These are phyloP conservation scores for Acidomyces sp. DNA, from an alignment of 495 filamentous ascomycete genomes.

Conservation along the genomic window DNA sequence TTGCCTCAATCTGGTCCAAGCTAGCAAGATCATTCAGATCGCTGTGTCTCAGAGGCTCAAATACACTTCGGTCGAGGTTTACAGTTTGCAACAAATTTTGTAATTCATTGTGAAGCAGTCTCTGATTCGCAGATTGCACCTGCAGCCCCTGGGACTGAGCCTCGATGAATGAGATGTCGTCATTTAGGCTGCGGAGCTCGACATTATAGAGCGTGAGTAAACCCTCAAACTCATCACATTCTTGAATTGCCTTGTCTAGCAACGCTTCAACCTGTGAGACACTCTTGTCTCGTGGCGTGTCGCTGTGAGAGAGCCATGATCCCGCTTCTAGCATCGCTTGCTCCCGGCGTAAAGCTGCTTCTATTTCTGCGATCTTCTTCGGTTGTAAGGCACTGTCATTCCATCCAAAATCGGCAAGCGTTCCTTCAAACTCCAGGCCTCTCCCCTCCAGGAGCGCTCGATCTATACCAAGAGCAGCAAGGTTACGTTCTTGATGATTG, in stretches of 20 bases:
- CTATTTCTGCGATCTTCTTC: constrained; percentile 67
- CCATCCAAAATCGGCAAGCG: constrained; percentile 84
- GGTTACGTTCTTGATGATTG: constrained; percentile 65
- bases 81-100: constrained; percentile 70
- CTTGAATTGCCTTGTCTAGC: constrained; percentile 75
- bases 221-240: constrained; percentile 92
- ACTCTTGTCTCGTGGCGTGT: constrained; percentile 81
- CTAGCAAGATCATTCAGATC: constrained; percentile 59
- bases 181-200: constrained; percentile 81
- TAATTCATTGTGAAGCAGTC: constrained; percentile 78
- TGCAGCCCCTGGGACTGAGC: constrained; percentile 92
- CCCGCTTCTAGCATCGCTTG: constrained; percentile 81
- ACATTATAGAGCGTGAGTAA: constrained; percentile 86
- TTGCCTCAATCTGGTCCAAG: constrained; percentile 59
- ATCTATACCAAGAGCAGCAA: constrained; percentile 63
- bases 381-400: constrained; percentile 56
- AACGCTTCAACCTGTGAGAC: constrained; percentile 68
- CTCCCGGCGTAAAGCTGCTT: constrained; percentile 72
- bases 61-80: constrained; percentile 62
- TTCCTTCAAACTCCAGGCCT: constrained; percentile 59
- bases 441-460: constrained; percentile 52
- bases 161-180: constrained; percentile 94
- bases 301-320: constrained; percentile 53
- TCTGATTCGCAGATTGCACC: constrained; percentile 94
- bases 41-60: constrained; percentile 58